Evolutionary conservation across 768 basidiomycete species (phyloP).

Genomic region (Boletellus emodensis): DNA sequence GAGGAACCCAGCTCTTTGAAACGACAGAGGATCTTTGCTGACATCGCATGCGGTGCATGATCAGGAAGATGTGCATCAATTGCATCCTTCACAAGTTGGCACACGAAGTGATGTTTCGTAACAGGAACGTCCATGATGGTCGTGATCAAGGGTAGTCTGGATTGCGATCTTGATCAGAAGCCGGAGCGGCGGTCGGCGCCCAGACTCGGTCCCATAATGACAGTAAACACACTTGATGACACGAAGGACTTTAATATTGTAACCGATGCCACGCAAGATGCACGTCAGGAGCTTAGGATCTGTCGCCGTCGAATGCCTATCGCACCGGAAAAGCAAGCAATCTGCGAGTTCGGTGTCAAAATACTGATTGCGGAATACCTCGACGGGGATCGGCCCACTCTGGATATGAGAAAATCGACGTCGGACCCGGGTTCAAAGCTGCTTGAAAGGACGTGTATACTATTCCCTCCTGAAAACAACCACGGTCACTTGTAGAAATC

Average conservation of each 20-base stretch:
- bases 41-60: slow-evolving; percentile 3
- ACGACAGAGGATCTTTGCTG: slow-evolving; percentile 15
- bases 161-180: slow-evolving; percentile 28
- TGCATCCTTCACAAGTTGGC: slow-evolving; percentile 20
- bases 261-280: too few relatives aligned
- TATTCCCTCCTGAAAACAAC: slow-evolving; percentile 34
- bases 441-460: slow-evolving; percentile 42
- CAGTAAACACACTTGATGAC: too few relatives aligned
- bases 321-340: too few relatives aligned
- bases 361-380: too few relatives aligned
- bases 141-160: slow-evolving; percentile 20
- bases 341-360: too few relatives aligned
- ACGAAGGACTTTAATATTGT: too few relatives aligned
- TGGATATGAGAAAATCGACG: slow-evolving; percentile 23
- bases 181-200: slow-evolving; percentile 35
- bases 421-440: too few relatives aligned
- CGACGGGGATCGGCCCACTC: neutral
- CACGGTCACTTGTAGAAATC: slow-evolving; percentile 39
- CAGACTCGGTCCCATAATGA: slow-evolving; percentile 14
- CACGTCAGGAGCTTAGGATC: too few relatives aligned
- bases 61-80: slow-evolving; percentile 8
- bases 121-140: slow-evolving; percentile 5
- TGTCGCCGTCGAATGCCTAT: too few relatives aligned
- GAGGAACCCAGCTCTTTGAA: slow-evolving; percentile 10
- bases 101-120: slow-evolving; percentile 48